These are phyloP conservation scores for Achaetomiella virescens DNA, from an alignment of 495 filamentous ascomycete genomes.

Conservation along the genomic window DNA sequence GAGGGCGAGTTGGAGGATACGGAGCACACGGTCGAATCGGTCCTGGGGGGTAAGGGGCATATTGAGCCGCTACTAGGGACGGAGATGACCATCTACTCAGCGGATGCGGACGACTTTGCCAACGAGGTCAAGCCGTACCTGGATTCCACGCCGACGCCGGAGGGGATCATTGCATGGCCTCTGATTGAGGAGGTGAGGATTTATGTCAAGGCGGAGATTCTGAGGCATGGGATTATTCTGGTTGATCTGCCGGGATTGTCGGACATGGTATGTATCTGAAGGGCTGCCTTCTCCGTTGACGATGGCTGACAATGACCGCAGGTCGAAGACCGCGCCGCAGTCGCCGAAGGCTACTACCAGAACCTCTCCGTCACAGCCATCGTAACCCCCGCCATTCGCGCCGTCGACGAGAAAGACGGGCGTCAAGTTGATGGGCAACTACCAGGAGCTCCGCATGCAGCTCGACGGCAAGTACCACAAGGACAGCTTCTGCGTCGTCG, in stretches of 20 bases:
- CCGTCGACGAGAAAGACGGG: constrained; percentile 20
- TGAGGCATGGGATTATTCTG: constrained; percentile 18
- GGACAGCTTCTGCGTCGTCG: constrained; percentile 16
- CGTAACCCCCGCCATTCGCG: constrained; percentile 15
- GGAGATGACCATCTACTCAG: constrained; percentile 1
- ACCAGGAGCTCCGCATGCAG: constrained; percentile 19
- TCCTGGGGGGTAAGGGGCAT: constrained; percentile 7
- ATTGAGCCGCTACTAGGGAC: neutral
- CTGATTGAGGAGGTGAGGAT: constrained; percentile 23
- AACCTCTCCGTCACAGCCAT: constrained; percentile 4
- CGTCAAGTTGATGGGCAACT: constrained; percentile 12
- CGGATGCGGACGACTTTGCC: constrained; percentile 10
- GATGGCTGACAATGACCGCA: neutral
- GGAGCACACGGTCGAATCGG: constrained; percentile 5
- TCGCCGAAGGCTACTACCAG: neutral
- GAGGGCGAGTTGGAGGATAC: constrained; percentile 22
- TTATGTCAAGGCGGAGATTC: constrained; percentile 18
- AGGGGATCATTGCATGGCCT: constrained; percentile 17
- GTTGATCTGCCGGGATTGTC: constrained; percentile 25
- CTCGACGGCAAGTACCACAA: constrained; percentile 19
- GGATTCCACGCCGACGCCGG: constrained; percentile 6
- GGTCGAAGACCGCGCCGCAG: neutral
- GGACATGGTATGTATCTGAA: constrained; percentile 5
- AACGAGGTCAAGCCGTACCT: constrained; percentile 15
- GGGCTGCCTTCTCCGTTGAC: neutral